These are phyloP conservation scores for Colletotrichum endophyticum DNA, from an alignment of 2,329 filamentous ascomycete species.

Conservation along the genomic window DNA sequence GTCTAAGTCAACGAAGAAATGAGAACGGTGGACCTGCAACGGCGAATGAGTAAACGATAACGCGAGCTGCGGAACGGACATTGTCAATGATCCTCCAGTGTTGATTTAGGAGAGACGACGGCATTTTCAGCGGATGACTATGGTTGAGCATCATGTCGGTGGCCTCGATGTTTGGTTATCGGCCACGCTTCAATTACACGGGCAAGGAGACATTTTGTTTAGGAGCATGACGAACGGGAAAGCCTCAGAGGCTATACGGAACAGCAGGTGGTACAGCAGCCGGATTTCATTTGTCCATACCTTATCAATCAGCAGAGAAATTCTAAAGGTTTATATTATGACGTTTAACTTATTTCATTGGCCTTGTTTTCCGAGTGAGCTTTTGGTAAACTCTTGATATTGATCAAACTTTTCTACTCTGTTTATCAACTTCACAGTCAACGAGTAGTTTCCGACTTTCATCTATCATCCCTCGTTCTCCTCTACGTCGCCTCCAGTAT, in stretches of 20 bases:
- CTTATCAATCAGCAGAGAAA: background rate
- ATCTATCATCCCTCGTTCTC: background rate
- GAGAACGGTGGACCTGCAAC: background rate
- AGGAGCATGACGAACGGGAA: background rate
- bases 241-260: background rate
- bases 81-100: background rate
- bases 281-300: background rate
- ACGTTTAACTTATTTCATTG: background rate
- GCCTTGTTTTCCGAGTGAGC: background rate
- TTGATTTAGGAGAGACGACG: background rate
- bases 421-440: background rate
- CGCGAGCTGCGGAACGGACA: background rate
- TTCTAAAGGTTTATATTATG: background rate
- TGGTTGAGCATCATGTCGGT: background rate
- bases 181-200: background rate
- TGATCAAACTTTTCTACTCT: background rate
- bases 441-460: background rate
- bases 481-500: background rate
- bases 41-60: background rate
- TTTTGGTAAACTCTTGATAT: background rate
- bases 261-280: background rate
- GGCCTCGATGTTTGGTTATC: background rate
- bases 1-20: slow-evolving; percentile 12
- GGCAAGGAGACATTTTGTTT: background rate
- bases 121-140: background rate